Evolutionary conservation across 225 moss, liverwort and hornwort genomes (phyloP), one percentile per base, ranked within the genome.

Genomic region (Pseudisothecium myosuroides): DNA sequence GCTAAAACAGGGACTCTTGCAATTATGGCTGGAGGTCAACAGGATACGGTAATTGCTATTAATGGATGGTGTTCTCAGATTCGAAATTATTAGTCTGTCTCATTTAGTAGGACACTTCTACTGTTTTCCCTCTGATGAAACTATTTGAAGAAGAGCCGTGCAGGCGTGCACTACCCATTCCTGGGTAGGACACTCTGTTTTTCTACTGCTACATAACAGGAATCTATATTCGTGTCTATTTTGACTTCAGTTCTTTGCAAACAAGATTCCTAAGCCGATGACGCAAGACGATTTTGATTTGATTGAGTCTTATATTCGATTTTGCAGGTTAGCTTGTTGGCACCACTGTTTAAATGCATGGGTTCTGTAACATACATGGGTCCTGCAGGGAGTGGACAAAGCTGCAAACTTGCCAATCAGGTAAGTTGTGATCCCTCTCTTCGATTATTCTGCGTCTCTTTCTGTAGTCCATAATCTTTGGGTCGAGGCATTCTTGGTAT

Each of bases 401-500:
- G 96, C 91, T 98, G 98, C 93, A 98, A 98, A 93, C 87, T 98
- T 79, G 97, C 97, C 63, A 98, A 98, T 91, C 98, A 97, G 93
- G 98, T 95, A 84, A 71, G 58, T 68, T 83, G 4, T 61, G 82
- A 76, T 76, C 22, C 14, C 80, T 68, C 72, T 65, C 83, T 39
- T 81, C 34, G 76, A 72, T 73, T 64, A 52, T 16, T 81, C 43
- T 85, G 72, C 85, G 12, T 49, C 81, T 80, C 80, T 86, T 87
- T 64, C n/a, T 87, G 52, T 32, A 81, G 29, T 81, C 49, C 79
- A 55, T 59, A 72, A 22, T 62, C 36, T 55, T 85, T 29, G 45
- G 43, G 82, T 58, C 45, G 34, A 67, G 66, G 36, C 41, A 78
- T 77, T 86, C 32, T 36, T 83, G 76, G 29, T 49, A 36, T 50